These are phyloP conservation scores for Begonia fuchsioides DNA, from an alignment of 306 rosid species.

Conservation along the genomic window DNA sequence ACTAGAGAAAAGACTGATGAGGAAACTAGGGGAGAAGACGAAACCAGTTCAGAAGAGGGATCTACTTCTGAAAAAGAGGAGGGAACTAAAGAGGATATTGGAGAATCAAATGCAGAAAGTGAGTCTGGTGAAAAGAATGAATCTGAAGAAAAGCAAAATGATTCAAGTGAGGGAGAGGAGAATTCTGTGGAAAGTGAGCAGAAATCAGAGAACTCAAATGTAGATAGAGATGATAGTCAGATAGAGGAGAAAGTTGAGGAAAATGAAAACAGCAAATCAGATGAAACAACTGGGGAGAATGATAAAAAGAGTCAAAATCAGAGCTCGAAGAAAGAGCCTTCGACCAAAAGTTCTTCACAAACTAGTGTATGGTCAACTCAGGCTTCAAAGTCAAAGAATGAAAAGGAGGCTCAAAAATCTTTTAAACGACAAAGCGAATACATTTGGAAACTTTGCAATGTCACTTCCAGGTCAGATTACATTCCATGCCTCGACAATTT, in stretches of 20 bases:
- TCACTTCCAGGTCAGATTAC: conserved; percentile 78
- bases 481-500: conserved; percentile 94
- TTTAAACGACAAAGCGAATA: conserved; percentile 28
- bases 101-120: conserved; percentile 26
- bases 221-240: conserved; percentile 14
- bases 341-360: conserved; percentile 50
- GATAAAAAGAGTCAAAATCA: conserved; percentile 28
- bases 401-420: conserved; percentile 48
- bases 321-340: conserved; percentile 46
- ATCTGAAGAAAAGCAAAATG: conserved; percentile 31
- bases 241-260: conserved; percentile 38
- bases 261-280: conserved; percentile 28
- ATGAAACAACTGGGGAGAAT: conserved; percentile 33
- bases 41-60: conserved; percentile 18
- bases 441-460: conserved; percentile 79
- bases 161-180: conserved; percentile 26
- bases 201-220: conserved; percentile 20
- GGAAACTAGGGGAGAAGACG: conserved; percentile 15
- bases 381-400: conserved; percentile 69
- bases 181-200: conserved; percentile 12
- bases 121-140: conserved; percentile 17
- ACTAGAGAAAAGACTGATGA: conserved; percentile 11
- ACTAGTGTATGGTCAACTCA: conserved; percentile 63
- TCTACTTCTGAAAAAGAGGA: conserved; percentile 3
- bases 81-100: conserved; percentile 33